Evolutionary conservation across 169 alveolate species (phyloP).

Genomic region (Plasmodium gaboni): DNA sequence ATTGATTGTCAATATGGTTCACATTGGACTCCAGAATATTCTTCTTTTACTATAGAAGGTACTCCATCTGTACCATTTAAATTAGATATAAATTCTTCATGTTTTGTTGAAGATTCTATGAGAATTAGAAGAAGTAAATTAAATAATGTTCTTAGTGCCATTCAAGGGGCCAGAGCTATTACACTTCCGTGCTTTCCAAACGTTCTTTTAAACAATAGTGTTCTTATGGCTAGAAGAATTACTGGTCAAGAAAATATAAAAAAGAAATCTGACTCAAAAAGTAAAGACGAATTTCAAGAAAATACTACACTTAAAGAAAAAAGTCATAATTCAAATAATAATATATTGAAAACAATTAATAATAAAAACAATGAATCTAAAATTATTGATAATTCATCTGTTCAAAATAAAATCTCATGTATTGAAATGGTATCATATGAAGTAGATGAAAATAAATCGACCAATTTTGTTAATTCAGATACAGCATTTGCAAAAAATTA

Average conservation of each 20-base stretch:
- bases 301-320: conserved; percentile 3
- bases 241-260: conserved; percentile 15
- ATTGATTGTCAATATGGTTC: conserved; percentile 63
- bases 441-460: conserved; percentile 53
- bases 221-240: conserved; percentile 55
- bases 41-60: conserved; percentile 83
- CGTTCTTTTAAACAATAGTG: conserved; percentile 67
- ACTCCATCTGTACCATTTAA: conserved; percentile 82
- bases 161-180: conserved; percentile 69
- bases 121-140: conserved; percentile 69
- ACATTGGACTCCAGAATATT: conserved; percentile 84
- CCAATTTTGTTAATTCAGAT: conserved; percentile 55
- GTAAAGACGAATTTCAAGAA: background rate
- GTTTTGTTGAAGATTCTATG: conserved; percentile 55
- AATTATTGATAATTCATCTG: background rate
- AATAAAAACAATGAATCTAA: background rate
- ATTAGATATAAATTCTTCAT: conserved; percentile 73
- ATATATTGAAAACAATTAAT: background rate
- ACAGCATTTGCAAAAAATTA: conserved; percentile 14
- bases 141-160: conserved; percentile 57
- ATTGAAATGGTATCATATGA: conserved; percentile 12
- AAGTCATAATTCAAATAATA: background rate
- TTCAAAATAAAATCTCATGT: conserved; percentile 15
- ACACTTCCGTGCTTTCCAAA: conserved; percentile 74
- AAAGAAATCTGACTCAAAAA: conserved; percentile 17